Base-by-base conservation (phyloP, 345 rosid genomes). In the Gossypium rotundifolium region DNA sequence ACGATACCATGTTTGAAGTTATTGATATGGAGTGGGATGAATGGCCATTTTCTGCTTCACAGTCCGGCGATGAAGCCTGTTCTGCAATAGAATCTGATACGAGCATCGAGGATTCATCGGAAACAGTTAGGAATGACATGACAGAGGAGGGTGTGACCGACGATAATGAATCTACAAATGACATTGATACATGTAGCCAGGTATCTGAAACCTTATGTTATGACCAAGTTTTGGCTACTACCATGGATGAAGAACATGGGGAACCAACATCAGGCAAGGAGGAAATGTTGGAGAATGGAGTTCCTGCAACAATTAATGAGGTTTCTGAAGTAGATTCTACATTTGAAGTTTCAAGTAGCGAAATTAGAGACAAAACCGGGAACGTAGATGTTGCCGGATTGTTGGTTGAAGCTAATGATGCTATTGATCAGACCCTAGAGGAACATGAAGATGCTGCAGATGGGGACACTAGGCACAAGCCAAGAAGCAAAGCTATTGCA, bases 11-110 rank as follows among this genome's bases (percentile, higher is more conserved):
- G 60, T 81, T 81, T 72, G 84, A 85, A 49, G 76, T 52, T 68
- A 71, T 74, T 49, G 86, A 65, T 58, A 85, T 83, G 89, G 96
- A 85, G 51, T 84, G 89, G 91, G 86, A 82, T 52, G 88, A 79
- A 44, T 82, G 71, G 10, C 74, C 25, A 13, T 66, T 27, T 66
- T 75, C 80, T 20, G 53, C 59, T 51, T 70, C 70, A 25, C 84
- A 75, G 63, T 27, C 53, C 20, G 81, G 74, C 27, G 17, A 55
- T 59, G 86, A 63, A 79, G 72, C 44, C 11, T 29, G 51, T 61
- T 40, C 20, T 72, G 58, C 65, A n/a, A 65, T 70, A 54, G 80
- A 79, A 67, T 69, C 59, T 22, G 85, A 84, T 9, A 17, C 62
- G 62, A 45, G 55, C 25, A 71, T 51, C 11, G 81, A 59, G n/a